Conservation (phyloP, 108 stramenopile species). For the Mayamaea pseudoterrestris region DNA sequence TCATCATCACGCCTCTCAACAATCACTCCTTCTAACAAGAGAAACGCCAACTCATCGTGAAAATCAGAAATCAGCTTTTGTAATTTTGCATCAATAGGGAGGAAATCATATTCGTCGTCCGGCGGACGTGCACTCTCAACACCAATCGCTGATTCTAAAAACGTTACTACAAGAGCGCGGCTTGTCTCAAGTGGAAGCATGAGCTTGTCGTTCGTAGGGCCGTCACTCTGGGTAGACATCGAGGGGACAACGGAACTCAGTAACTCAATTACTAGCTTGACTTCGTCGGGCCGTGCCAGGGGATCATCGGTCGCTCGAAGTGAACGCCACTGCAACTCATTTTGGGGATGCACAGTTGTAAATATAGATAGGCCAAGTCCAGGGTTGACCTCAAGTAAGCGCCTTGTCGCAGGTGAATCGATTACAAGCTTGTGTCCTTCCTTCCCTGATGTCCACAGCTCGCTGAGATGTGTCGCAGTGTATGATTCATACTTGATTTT, state of each 20-base stretch:
- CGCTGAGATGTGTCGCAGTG: constrained; percentile 68
- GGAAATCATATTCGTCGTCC: constrained; percentile 19
- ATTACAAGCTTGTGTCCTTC: constrained; percentile 54
- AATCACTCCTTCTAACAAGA: constrained; percentile 79
- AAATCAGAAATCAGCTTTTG: constrained; percentile 51
- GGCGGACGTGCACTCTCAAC: constrained; percentile 56
- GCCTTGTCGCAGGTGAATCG: constrained; percentile 38
- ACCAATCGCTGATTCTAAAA: constrained; percentile 74
- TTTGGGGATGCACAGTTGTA: constrained; percentile 66
- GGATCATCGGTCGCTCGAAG: constrained; percentile 52
- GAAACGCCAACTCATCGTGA: constrained; percentile 75
- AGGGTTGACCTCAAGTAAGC: constrained; percentile 67
- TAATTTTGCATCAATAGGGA: constrained; percentile 22
- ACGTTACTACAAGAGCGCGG: constrained; percentile 65
- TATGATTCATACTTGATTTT: constrained; percentile 83
- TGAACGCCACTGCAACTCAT: constrained; percentile 54
- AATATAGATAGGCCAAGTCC: constrained; percentile 72
- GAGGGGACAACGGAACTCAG: constrained; percentile 46
- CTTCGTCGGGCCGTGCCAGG: constrained; percentile 39
- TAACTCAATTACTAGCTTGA: constrained; percentile 53
- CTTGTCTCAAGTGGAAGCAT: constrained; percentile 64
- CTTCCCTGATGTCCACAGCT: constrained; percentile 58
- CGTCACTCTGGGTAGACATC: constrained; percentile 8
- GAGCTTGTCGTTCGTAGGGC: constrained; percentile 3
- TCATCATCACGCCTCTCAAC: constrained; percentile 62